phyloP scores from a whole-genome alignment of 768 basidiomycete species.

The Nidula microcarpa region DNA sequence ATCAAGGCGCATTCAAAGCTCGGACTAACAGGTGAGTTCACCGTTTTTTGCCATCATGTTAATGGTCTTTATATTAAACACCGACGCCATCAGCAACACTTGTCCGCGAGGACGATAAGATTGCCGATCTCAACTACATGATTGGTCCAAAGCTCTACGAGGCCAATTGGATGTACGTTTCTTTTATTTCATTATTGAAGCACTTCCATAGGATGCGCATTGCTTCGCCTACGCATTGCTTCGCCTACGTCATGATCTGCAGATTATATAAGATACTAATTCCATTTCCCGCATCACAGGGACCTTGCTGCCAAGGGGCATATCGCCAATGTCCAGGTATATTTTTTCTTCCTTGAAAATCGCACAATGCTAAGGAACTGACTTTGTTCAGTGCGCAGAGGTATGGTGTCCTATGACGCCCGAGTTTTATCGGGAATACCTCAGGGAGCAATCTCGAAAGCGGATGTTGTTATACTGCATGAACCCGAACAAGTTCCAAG shows the following conservation, averaged over 20 bases:
- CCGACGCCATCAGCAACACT: constrained; percentile 47
- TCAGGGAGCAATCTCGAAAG: constrained; percentile 88
- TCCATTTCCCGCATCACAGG: constrained; percentile 23
- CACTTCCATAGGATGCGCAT: neutral
- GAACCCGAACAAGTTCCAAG: constrained; percentile 99
- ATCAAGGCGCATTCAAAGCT: constrained; percentile 99
- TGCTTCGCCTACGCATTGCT: neutral
- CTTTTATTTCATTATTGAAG: neutral
- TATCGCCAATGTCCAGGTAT: constrained; percentile 98
- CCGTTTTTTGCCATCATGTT: too few relatives aligned
- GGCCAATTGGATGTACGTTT: constrained; percentile 91
- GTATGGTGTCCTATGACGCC: constrained; percentile 99
- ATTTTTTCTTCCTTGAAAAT: neutral
- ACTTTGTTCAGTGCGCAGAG: constrained; percentile 78
- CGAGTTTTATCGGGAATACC: constrained; percentile 97
- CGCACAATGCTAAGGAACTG: neutral
- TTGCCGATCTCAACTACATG: constrained; percentile 97
- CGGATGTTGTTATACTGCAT: constrained; percentile 97
- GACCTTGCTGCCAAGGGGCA: constrained; percentile 99
- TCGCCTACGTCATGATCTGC: neutral
- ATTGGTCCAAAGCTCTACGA: constrained; percentile 99
- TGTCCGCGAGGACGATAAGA: constrained; percentile 98
- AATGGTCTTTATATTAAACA: neutral
- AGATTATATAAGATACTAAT: constrained; percentile 7
- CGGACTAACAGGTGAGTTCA: constrained; percentile 77